A percentile compares a stretch with the other conserved stretches of the same genome.
Conservation (phyloP, 495 filamentous ascomycete species). For the Chaetomium tenue region DNA sequence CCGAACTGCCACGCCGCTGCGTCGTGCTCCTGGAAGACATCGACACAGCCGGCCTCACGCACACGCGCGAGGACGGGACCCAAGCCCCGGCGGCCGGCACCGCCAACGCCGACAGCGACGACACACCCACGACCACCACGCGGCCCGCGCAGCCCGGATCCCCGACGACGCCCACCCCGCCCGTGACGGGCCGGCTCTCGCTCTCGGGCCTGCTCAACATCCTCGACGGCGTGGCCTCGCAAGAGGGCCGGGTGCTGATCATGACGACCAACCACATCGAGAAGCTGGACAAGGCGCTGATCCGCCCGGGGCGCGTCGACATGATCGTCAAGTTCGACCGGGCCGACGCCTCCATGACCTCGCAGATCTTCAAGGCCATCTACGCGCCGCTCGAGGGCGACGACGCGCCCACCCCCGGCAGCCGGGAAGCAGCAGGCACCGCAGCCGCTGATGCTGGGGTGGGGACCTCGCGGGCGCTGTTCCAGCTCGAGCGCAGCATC, state of each 20-base stretch:
- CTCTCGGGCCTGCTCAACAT: conserved; percentile 77
- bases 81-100: conserved; percentile 55
- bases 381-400: conserved; percentile 50
- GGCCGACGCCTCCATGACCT: conserved; percentile 48
- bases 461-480: conserved; percentile 2
- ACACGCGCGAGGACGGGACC: conserved; percentile 50
- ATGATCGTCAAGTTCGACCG: conserved; percentile 65
- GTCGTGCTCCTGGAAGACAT: conserved; percentile 75
- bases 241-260: conserved; percentile 74
- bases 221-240: conserved; percentile 74
- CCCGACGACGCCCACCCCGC: conserved; percentile 8
- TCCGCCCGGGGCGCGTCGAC: conserved; percentile 75
- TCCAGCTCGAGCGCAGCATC: conserved; percentile 9
- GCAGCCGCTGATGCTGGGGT: not conserved
- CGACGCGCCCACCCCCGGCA: conserved; percentile 23
- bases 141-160: conserved; percentile 25
- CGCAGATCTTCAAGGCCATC: conserved; percentile 49
- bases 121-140: conserved; percentile 15
- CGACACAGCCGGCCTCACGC: conserved; percentile 67
- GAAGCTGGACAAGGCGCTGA: conserved; percentile 71
- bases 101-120: conserved; percentile 39
- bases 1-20: conserved; percentile 63
- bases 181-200: conserved; percentile 50
- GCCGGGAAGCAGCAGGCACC: too few relatives aligned
- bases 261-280: conserved; percentile 85